Percentiles rank a stretch among this genome's conserved stretches.
Evolutionary conservation across 2,329 filamentous ascomycete genomes (phyloP).

Genomic region (Cordyceps militaris): DNA sequence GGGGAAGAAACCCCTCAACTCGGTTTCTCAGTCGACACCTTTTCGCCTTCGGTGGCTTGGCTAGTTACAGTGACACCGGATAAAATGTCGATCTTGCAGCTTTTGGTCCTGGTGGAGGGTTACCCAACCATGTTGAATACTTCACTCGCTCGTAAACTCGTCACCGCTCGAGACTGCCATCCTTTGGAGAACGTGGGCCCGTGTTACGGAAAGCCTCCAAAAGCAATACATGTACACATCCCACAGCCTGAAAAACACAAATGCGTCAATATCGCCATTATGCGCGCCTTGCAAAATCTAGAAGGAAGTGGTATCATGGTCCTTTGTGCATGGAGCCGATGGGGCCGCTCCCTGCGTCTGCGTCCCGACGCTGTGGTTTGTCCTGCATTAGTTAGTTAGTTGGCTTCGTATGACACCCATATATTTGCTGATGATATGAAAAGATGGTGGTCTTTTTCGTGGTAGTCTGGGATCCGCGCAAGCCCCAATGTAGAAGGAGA

Average conservation of each 20-base stretch:
- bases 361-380: constrained; percentile 7
- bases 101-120: not conserved
- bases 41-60: not conserved
- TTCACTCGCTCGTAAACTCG: not conserved
- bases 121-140: not conserved
- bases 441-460: not conserved
- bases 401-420: not conserved
- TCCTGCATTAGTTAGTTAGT: not conserved
- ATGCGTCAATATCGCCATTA: not conserved
- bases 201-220: not conserved
- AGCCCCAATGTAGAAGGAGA: not conserved
- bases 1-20: not conserved
- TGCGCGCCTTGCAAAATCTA: not conserved
- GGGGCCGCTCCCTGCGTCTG: not conserved
- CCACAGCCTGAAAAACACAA: not conserved
- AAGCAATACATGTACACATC: not conserved
- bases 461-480: not conserved
- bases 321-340: not conserved
- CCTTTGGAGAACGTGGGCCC: not conserved
- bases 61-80: not conserved
- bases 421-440: not conserved
- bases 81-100: not conserved
- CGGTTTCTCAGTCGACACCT: not conserved
- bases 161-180: too few species aligned
- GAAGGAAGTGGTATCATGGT: not conserved